These are phyloP conservation scores for Eurotiales sp. DNA, from an alignment of 2,329 filamentous ascomycete species.

Conservation along the genomic window DNA sequence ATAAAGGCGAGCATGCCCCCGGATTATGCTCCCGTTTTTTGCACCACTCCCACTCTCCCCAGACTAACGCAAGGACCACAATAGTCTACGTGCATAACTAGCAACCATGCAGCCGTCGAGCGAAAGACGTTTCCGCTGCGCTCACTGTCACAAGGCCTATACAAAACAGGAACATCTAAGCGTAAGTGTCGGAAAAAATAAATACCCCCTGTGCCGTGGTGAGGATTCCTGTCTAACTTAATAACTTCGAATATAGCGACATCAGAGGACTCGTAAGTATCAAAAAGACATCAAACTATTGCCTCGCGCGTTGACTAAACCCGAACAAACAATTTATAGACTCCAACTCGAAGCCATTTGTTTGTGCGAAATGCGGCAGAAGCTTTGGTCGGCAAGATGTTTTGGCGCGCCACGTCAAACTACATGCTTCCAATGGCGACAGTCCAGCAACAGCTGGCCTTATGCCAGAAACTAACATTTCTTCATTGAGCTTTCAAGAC, in stretches of 20 bases:
- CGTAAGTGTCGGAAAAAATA: constrained; percentile 13
- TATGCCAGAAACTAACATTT: too few relatives aligned
- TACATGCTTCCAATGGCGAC: constrained; percentile 15
- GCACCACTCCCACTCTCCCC: too few relatives aligned
- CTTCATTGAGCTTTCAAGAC: too few relatives aligned
- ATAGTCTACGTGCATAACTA: too few relatives aligned
- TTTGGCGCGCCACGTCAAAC: constrained; percentile 18
- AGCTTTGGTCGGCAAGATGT: constrained; percentile 23
- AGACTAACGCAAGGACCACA: too few relatives aligned
- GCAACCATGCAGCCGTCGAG: too few relatives aligned
- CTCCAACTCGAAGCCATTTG: constrained; percentile 19
- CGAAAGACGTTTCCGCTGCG: constrained; percentile 17
- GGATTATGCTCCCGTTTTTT: too few relatives aligned
- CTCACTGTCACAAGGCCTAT: constrained; percentile 17
- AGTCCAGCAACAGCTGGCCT: constrained; percentile 5
- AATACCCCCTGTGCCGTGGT: too few relatives aligned
- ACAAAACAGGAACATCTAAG: constrained; percentile 21
- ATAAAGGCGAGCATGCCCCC: too few relatives aligned
- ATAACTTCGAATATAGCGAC: constrained; percentile 12
- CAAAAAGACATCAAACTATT: neutral
- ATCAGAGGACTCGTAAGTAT: constrained; percentile 16
- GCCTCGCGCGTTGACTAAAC: too few relatives aligned
- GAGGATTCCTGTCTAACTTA: too few relatives aligned
- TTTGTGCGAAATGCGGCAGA: constrained; percentile 19
- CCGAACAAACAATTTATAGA: constrained; percentile 18